phyloP scores from a whole-genome alignment of 2,329 filamentous ascomycete genomes.

The Trichoderma cornu-damae region DNA sequence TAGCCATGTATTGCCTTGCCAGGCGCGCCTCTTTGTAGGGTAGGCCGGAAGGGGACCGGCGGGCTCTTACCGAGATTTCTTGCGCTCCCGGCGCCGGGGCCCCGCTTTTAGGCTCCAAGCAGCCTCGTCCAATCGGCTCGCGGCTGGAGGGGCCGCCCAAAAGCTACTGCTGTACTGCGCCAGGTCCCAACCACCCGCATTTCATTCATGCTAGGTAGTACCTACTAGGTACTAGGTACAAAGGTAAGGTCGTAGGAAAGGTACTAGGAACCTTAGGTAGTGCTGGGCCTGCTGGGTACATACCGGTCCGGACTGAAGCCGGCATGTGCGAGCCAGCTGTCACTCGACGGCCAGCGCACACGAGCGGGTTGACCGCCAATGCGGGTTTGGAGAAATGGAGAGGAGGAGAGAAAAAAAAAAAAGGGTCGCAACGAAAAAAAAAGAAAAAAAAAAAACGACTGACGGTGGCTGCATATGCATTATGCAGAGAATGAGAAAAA shows the following conservation, averaged over 20 bases:
- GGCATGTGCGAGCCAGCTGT: slow-evolving; percentile 5
- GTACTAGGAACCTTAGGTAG: too few species aligned
- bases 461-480: slow-evolving; percentile 7
- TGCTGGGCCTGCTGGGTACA: too few species aligned
- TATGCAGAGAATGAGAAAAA: slow-evolving; percentile 12
- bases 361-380: slow-evolving; percentile 10
- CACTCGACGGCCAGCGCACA: slow-evolving; percentile 2
- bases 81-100: slow-evolving; percentile 1
- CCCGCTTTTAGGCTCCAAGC: slow-evolving; percentile 3
- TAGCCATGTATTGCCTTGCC: background rate
- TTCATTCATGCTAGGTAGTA: too few species aligned
- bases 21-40: background rate
- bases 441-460: background rate
- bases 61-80: slow-evolving; percentile 7
- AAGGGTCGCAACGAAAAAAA: background rate
- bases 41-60: slow-evolving; percentile 11
- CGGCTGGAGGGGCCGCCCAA: slow-evolving; percentile 9
- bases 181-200: slow-evolving; percentile 14
- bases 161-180: slow-evolving; percentile 12
- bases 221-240: slow-evolving; percentile 3
- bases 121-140: slow-evolving; percentile 1
- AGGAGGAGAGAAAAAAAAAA: background rate
- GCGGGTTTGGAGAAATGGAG: background rate
- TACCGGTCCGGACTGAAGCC: background rate
- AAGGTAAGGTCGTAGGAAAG: too few species aligned